Base-by-base conservation (phyloP, 2,329 filamentous ascomycete species). In the Ceratocystis albifundus region DNA sequence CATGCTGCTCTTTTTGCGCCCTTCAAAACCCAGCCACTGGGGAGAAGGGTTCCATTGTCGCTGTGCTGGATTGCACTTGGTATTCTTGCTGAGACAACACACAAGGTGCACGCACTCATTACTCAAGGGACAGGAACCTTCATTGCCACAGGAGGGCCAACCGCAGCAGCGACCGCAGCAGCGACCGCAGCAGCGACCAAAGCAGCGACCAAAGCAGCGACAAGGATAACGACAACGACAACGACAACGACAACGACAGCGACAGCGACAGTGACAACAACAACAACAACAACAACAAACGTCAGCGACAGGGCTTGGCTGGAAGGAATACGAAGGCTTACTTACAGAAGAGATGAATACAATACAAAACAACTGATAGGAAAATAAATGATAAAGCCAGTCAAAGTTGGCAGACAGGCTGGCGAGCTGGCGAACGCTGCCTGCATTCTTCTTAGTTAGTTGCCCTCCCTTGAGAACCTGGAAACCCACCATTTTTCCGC, bases 61-160 rank as follows among this genome's bases (percentile, higher is more conserved):
- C 22, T 45, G 17, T 4, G 28, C n/a, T 62, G 36, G 36, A 20
- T 17, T 45, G 41, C 36, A 62, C 28, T 62, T 62, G 61, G 61
- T 62, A 46, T 62, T 62, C 61, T 45, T 62, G 61, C 36, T 62
- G 22, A 62, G 61, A 62, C 61, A 62, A 28, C 50, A 20, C 50
- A 57, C n/a, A 22, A 12, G 30, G 45, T 20, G 17, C 45, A 48
- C 45, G n/a, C n/a, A n/a, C n/a, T n/a, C n/a, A n/a, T n/a, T 12
- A 48, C 45, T 48, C 8, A 15, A 20, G 45, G 45, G 45, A 41
- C 36, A 48, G 46, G 46, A 50, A 22, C 20, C 20, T 25, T 25
- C 36, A 15, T 15, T 41, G 3, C 36, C 36, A 41, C 36, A 41
- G 12, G 36, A 12, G 36, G 15, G 15, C 36, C 10, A 41, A 41